A percentile compares a stretch with the other conserved stretches of the same genome.
phyloP scores from a whole-genome alignment of 2,329 filamentous ascomycete genomes.

The Aureobasidium sp. region DNA sequence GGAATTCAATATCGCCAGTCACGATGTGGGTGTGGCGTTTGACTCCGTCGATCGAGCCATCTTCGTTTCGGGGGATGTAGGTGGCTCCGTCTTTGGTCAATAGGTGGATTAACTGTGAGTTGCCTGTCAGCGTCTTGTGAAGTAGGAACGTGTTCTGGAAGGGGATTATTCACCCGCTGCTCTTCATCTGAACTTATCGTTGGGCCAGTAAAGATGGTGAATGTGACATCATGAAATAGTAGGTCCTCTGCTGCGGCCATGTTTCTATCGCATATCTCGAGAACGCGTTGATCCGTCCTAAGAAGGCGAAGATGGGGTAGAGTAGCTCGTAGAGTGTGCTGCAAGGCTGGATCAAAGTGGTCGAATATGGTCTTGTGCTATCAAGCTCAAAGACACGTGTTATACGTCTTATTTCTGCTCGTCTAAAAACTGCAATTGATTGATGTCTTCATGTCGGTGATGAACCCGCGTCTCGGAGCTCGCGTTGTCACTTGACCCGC shows the following conservation, averaged over 20 bases:
- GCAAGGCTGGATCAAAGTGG: background rate
- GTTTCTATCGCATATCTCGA: constrained; percentile 1
- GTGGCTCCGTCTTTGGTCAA: constrained; percentile 57
- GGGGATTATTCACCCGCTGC: constrained; percentile 22
- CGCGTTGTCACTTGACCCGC: constrained; percentile 12
- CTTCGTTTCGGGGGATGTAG: constrained; percentile 44
- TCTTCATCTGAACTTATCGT: constrained; percentile 33
- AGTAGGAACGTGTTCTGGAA: no score
- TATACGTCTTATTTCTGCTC: background rate
- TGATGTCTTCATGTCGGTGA: background rate
- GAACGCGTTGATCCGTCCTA: background rate
- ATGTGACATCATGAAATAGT: constrained; percentile 44
- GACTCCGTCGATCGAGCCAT: constrained; percentile 45
- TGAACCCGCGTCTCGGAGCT: constrained; percentile 4
- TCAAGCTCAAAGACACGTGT: background rate
- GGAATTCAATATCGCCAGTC: constrained; percentile 88
- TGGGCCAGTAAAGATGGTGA: constrained; percentile 49
- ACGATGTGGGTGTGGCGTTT: constrained; percentile 69
- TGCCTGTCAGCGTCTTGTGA: constrained; percentile 27
- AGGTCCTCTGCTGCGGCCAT: constrained; percentile 2
- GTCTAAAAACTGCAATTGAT: background rate
- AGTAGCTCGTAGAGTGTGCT: background rate
- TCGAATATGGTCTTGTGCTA: background rate
- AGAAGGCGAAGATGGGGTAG: background rate
- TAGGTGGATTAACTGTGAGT: constrained; percentile 47